Evolutionary conservation across 768 basidiomycete genomes (phyloP).

Genomic region (Wakefieldia striispora): DNA sequence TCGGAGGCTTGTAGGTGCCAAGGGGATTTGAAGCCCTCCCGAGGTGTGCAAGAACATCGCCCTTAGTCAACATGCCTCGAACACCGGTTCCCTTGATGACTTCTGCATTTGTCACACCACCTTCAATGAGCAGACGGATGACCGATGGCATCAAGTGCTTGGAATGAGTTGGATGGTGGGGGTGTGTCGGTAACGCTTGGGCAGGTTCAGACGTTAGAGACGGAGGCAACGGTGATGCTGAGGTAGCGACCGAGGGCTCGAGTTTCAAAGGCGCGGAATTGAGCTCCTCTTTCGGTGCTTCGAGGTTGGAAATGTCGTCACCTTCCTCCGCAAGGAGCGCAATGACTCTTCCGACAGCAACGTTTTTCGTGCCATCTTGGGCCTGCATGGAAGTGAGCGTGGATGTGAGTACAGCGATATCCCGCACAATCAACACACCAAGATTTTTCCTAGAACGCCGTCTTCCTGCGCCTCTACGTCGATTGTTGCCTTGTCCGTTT

Average conservation of each 20-base stretch:
- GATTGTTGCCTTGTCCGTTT: constrained; percentile 94
- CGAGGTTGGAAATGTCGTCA: constrained; percentile 87
- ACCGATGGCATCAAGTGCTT: constrained; percentile 91
- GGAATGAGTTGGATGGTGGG: constrained; percentile 45
- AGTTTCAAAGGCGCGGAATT: constrained; percentile 16
- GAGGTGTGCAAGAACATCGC: constrained; percentile 84
- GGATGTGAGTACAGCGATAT: background rate
- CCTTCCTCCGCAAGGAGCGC: constrained; percentile 95
- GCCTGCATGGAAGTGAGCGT: constrained; percentile 41
- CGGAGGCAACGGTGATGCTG: constrained; percentile 17
- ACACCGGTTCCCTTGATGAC: constrained; percentile 86
- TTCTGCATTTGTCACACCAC: constrained; percentile 52
- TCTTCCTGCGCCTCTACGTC: constrained; percentile 99
- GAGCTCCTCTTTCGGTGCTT: constrained; percentile 49
- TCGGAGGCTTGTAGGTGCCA: constrained; percentile 65
- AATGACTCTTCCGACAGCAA: constrained; percentile 86
- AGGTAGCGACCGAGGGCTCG: constrained; percentile 22
- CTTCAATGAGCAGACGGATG: constrained; percentile 66
- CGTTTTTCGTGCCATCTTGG: constrained; percentile 76
- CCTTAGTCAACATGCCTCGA: constrained; percentile 94
- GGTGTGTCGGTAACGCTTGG: constrained; percentile 33
- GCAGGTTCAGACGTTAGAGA: constrained; percentile 22
- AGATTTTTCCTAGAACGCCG: constrained; percentile 88
- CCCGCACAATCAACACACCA: constrained; percentile 50
- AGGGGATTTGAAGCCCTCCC: constrained; percentile 78